A percentile compares a stretch with the other conserved stretches of the same genome.
These are phyloP conservation scores for Metschnikowia corniflorae DNA, from an alignment of 805 yeast genomes.

Conservation along the genomic window DNA sequence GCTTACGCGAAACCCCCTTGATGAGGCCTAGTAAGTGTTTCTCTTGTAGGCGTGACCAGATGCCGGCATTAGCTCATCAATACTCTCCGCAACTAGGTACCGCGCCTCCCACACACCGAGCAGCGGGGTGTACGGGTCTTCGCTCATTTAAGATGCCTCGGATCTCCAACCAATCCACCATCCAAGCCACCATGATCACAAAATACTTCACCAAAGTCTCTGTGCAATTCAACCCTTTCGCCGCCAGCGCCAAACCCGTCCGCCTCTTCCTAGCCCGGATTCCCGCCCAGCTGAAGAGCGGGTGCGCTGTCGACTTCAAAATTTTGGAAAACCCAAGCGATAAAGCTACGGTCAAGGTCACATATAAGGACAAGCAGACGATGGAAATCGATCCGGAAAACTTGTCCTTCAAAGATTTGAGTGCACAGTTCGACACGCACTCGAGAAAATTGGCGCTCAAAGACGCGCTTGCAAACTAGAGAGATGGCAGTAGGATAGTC, in stretches of 20 bases:
- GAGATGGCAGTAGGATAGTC: too few relatives aligned
- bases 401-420: slow-evolving; percentile 56
- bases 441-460: slow-evolving; percentile 73
- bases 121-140: too few relatives aligned
- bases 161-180: neutral
- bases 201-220: slow-evolving; percentile 77
- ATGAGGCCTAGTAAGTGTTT: too few relatives aligned
- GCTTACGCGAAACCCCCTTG: too few relatives aligned
- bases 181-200: slow-evolving; percentile 81
- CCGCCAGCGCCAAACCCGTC: slow-evolving; percentile 68
- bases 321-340: slow-evolving; percentile 45
- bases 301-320: slow-evolving; percentile 58
- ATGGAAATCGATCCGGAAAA: slow-evolving; percentile 63
- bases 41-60: too few relatives aligned
- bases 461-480: slow-evolving; percentile 52
- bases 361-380: slow-evolving; percentile 73
- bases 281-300: slow-evolving; percentile 67
- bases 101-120: too few relatives aligned
- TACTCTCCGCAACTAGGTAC: too few relatives aligned
- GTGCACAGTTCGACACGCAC: slow-evolving; percentile 70
- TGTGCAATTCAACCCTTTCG: slow-evolving; percentile 75
- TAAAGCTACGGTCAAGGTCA: slow-evolving; percentile 65
- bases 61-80: too few relatives aligned
- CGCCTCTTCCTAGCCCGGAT: slow-evolving; percentile 74
- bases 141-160: too few relatives aligned